These are phyloP conservation scores for Cadophora malorum DNA, from an alignment of 2,329 filamentous ascomycete genomes.

Conservation along the genomic window DNA sequence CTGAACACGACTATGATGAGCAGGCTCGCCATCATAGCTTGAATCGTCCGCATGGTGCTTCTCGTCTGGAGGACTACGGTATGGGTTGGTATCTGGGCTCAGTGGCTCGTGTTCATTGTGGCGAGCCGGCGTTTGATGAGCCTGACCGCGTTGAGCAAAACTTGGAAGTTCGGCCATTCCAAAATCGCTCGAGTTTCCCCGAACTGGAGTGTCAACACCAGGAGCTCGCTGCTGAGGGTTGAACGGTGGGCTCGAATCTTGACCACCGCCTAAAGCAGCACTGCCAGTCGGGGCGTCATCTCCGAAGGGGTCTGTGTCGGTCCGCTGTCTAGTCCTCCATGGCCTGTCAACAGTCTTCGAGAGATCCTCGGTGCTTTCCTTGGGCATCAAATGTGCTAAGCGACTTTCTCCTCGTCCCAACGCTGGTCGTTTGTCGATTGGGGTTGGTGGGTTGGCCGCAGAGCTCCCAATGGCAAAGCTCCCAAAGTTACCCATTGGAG, in stretches of 20 bases:
- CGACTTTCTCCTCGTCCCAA: conserved; percentile 80
- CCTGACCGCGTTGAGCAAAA: conserved; percentile 54
- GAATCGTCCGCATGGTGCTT: conserved; percentile 61
- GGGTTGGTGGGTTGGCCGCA: conserved; percentile 58
- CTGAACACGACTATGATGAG: conserved; percentile 56
- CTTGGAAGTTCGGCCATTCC: conserved; percentile 67
- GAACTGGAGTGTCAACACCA: conserved; percentile 53
- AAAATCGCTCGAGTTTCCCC: conserved; percentile 58
- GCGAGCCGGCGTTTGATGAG: conserved; percentile 47
- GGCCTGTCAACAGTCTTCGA: conserved; percentile 59
- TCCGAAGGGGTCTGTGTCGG: conserved; percentile 77
- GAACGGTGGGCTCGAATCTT: conserved; percentile 66
- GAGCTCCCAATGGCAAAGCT: conserved; percentile 75
- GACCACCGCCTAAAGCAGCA: conserved; percentile 76
- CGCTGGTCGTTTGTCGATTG: conserved; percentile 73
- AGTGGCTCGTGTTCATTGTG: conserved; percentile 70
- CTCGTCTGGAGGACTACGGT: conserved; percentile 84
- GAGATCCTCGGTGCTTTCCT: conserved; percentile 74
- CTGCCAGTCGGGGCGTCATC: conserved; percentile 72
- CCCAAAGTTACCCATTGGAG: conserved; percentile 85
- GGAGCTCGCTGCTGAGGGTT: conserved; percentile 51
- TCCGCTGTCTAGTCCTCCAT: conserved; percentile 67
- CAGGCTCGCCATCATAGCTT: conserved; percentile 39
- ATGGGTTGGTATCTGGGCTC: conserved; percentile 96
- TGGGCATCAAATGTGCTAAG: conserved; percentile 83